Evolutionary conservation across 192 early-diverging fungal species (phyloP).

Genomic region (Coemansia sp.): DNA sequence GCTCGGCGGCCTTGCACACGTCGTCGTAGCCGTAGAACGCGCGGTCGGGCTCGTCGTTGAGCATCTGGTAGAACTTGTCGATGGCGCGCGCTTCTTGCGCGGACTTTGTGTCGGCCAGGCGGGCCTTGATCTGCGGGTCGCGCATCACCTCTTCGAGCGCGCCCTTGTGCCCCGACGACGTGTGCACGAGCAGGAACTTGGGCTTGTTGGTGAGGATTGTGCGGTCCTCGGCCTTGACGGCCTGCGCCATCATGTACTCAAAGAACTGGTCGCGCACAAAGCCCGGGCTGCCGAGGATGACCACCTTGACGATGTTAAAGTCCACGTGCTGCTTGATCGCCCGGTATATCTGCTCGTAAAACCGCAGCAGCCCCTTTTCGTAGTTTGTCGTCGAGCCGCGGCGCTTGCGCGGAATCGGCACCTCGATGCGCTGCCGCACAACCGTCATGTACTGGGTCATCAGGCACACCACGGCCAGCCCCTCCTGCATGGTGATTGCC

Average conservation of each 20-base stretch:
- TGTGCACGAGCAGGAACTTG: constrained; percentile 89
- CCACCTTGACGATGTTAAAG: constrained; percentile 92
- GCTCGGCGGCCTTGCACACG: constrained; percentile 79
- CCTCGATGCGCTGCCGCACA: constrained; percentile 89
- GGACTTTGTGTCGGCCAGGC: constrained; percentile 90
- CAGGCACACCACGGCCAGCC: constrained; percentile 90
- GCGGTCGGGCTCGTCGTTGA: constrained; percentile 81
- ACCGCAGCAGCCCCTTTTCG: constrained; percentile 84
- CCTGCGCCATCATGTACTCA: constrained; percentile 81
- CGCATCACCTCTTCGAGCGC: constrained; percentile 92
- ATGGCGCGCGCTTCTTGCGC: constrained; percentile 79
- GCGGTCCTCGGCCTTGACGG: constrained; percentile 82
- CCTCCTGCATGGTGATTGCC: constrained; percentile 86
- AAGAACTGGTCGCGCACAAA: constrained; percentile 89
- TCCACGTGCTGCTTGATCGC: constrained; percentile 85
- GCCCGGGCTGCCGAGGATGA: constrained; percentile 95
- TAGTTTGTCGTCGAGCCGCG: constrained; percentile 86
- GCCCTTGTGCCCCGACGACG: constrained; percentile 95
- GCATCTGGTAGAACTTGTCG: constrained; percentile 86
- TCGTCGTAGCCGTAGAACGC: constrained; percentile 93
- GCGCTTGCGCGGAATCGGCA: constrained; percentile 87
- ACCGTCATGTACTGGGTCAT: constrained; percentile 96
- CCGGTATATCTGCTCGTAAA: constrained; percentile 91
- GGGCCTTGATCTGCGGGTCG: constrained; percentile 73
- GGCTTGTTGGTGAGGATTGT: constrained; percentile 75